These are phyloP conservation scores for Dysphania ambrosioides DNA, from an alignment of 148 eudicot species.

Conservation along the genomic window DNA sequence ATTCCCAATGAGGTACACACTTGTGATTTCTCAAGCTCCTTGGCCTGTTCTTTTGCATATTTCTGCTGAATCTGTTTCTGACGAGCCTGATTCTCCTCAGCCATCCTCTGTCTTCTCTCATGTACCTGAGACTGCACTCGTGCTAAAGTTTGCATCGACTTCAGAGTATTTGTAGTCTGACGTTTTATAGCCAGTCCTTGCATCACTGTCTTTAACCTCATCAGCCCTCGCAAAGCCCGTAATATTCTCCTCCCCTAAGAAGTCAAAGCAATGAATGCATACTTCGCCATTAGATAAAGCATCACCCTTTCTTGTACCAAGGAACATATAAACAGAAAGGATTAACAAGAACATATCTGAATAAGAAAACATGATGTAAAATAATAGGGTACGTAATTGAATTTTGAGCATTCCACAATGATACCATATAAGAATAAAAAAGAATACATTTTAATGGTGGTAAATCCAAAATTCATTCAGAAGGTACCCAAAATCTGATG, in stretches of 20 bases:
- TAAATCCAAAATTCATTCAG: too few species aligned
- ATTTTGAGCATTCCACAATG: background rate
- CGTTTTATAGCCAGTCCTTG: constrained; percentile 63
- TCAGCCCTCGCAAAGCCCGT: constrained; percentile 68
- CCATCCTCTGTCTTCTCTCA: constrained; percentile 66
- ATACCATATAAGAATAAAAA: background rate
- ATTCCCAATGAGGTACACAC: constrained; percentile 38
- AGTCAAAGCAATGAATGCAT: background rate
- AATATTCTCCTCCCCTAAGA: constrained; percentile 71
- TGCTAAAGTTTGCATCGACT: constrained; percentile 78
- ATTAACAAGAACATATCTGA: too few species aligned
- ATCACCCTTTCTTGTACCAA: background rate
- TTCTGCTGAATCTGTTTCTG: constrained; percentile 68
- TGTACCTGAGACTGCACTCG: constrained; percentile 75
- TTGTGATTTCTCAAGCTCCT: constrained; percentile 54
- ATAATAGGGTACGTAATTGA: too few species aligned
- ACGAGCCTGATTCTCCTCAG: constrained; percentile 73
- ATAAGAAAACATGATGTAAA: background rate
- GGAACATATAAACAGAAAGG: background rate
- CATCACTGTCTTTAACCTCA: constrained; percentile 59
- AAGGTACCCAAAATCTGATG: background rate
- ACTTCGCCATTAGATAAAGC: background rate
- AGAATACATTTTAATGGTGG: too few species aligned
- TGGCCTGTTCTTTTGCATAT: constrained; percentile 72
- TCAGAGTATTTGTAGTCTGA: constrained; percentile 68